A percentile compares a stretch with the other conserved stretches of the same genome.
Evolutionary conservation across 495 filamentous ascomycete genomes (phyloP).

Genomic region (Neurospora sp.): DNA sequence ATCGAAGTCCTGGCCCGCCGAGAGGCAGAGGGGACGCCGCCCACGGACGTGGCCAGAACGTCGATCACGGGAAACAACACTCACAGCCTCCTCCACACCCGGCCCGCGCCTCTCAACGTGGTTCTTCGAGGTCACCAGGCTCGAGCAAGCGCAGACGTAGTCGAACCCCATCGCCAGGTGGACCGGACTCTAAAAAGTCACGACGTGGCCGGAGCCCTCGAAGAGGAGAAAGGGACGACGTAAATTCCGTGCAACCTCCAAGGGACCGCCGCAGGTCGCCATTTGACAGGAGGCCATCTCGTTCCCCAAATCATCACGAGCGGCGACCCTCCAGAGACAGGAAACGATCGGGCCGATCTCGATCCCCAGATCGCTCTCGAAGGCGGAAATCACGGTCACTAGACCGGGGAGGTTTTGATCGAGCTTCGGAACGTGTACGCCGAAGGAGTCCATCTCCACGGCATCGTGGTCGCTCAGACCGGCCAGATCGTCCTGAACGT

Average conservation of each 20-base stretch:
- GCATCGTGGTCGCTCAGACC: conserved; percentile 24
- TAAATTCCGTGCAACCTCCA: conserved; percentile 12
- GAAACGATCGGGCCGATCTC: conserved; percentile 20
- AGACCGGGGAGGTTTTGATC: background rate
- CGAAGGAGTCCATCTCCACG: conserved; percentile 13
- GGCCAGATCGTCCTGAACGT: conserved; percentile 18
- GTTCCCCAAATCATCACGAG: conserved; percentile 19
- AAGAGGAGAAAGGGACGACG: conserved; percentile 16
- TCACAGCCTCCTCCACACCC: background rate
- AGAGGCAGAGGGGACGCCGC: conserved; percentile 15
- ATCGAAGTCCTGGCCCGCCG: conserved; percentile 6
- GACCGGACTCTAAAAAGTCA: conserved; percentile 25
- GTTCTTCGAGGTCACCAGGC: conserved; percentile 22
- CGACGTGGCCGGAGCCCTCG: conserved; percentile 23
- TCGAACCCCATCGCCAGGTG: conserved; percentile 21
- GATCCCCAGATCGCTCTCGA: conserved; percentile 18
- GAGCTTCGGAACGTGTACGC: background rate
- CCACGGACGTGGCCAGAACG: background rate
- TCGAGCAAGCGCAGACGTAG: conserved; percentile 31
- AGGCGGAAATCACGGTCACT: conserved; percentile 16
- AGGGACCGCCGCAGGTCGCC: conserved; percentile 15
- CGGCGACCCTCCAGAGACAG: conserved; percentile 11
- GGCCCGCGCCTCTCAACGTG: conserved; percentile 7
- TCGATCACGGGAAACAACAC: background rate
- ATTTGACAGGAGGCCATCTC: conserved; percentile 17